These are phyloP conservation scores for Cornus florida DNA, from an alignment of 148 eudicot genomes.

Conservation along the genomic window DNA sequence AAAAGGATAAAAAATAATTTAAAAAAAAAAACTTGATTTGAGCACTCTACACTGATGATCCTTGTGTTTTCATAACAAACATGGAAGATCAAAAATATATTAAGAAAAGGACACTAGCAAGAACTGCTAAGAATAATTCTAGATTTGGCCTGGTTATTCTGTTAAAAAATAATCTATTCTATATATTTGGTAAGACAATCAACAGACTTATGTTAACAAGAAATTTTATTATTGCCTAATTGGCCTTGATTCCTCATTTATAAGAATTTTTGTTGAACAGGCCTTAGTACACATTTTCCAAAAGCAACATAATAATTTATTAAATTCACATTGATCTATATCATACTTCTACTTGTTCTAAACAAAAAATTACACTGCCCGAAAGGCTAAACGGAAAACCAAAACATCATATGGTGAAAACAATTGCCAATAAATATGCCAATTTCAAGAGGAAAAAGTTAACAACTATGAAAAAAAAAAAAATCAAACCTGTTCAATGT, in stretches of 20 bases:
- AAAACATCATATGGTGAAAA: background rate
- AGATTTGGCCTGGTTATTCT: background rate
- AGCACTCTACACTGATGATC: too few species aligned
- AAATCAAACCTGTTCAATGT: conserved; percentile 81
- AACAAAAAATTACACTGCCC: background rate
- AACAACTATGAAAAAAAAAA: background rate
- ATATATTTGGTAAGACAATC: background rate
- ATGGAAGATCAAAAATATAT: background rate
- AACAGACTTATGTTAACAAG: background rate
- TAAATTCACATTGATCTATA: background rate
- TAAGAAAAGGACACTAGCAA: background rate
- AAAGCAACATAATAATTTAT: background rate
- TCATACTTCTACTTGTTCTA: background rate
- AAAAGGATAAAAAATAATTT: too few species aligned
- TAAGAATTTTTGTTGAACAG: background rate
- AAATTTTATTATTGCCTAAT: background rate
- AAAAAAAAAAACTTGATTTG: too few species aligned
- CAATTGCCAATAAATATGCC: background rate
- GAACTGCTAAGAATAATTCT: background rate
- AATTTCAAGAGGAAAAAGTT: background rate
- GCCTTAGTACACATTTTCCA: background rate
- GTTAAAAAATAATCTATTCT: background rate
- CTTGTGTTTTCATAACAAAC: background rate
- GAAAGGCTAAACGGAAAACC: background rate
- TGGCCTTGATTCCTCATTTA: background rate